Evolutionary conservation across 2,329 filamentous ascomycete genomes (phyloP), one percentile per base, ranked within the genome.

Genomic region (Stemphylium vesicarium): DNA sequence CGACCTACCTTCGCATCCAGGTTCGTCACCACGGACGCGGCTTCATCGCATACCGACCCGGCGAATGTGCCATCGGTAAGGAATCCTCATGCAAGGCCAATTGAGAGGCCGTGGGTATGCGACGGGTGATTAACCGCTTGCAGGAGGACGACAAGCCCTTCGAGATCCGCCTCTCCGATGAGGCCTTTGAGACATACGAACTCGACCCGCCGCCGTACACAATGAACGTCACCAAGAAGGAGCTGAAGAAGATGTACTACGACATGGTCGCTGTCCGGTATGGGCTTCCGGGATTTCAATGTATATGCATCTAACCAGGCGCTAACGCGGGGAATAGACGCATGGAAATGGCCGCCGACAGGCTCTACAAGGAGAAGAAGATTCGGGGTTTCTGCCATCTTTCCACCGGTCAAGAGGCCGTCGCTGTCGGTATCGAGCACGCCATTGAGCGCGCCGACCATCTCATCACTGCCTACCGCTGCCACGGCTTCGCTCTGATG

Each of bases 321-420:
- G 37, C 65, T 69, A 56, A 69, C 52, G 18, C 39, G 33, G 32
- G 35, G 58, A 37, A 51, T 70, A 96, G 93, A 82, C 95, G 96
- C 79, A 96, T 99, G 95, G 95, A 99, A 82, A 96, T 99, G 94
- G 93, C 94, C 66, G 92, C 95, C 82, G 95, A 99, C 78, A 88
- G 94, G 77, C 84, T 99, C 74, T 99, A 99, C 91, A 99, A 99
- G 85, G 95, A 98, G 85, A 99, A 99, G 89, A 98, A 99, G 86
- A 98, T 99, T 72, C 91, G 95, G 72, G 95, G 95, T 82, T 99
- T 99, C 90, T 99, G 95, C 83, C 95, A 99, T 82, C 82, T 99
- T 80, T 98, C 95, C 56, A 96, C 90, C 56, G 95, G 95, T 62
- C 95, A 99, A 82, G 95, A 99, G 85, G 95, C 95, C 64, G 95